Percentiles rank a stretch among this genome's conserved stretches.
Conservation (phyloP, 202 grass and related monocot genomes). For the Zizania palustris region DNA sequence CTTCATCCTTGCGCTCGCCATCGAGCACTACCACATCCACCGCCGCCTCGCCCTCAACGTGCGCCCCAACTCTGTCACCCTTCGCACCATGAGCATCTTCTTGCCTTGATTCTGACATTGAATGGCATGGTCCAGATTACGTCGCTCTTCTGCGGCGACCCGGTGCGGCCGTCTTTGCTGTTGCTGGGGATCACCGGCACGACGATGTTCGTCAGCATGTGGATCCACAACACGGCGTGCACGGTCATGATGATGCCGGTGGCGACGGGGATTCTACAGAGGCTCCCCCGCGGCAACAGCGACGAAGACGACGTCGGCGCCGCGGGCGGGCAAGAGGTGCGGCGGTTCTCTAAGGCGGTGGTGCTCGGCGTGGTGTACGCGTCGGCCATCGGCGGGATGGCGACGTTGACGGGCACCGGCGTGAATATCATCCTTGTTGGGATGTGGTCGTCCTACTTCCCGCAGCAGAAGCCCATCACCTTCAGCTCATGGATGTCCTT, state of each 20-base stretch:
- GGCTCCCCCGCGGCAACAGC: slow-evolving; percentile 39
- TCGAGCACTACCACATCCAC: slow-evolving; percentile 91
- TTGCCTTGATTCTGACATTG: neutral
- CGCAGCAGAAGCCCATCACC: slow-evolving; percentile 66
- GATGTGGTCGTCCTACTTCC: slow-evolving; percentile 83
- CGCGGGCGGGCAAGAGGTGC: slow-evolving; percentile 36
- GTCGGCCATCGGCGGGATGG: slow-evolving; percentile 72
- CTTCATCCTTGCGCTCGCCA: slow-evolving; percentile 88
- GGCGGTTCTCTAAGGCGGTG: slow-evolving; percentile 61
- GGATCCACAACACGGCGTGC: slow-evolving; percentile 96
- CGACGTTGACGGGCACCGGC: slow-evolving; percentile 81
- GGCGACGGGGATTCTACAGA: slow-evolving; percentile 80
- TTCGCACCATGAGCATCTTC: neutral
- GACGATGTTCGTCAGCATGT: slow-evolving; percentile 84
- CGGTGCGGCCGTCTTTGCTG: slow-evolving; percentile 64
- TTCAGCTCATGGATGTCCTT: slow-evolving; percentile 94
- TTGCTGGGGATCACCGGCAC: slow-evolving; percentile 83
- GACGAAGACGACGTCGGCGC: neutral
- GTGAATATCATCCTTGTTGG: slow-evolving; percentile 91
- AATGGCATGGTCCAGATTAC: slow-evolving; percentile 51
- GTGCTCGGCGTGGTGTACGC: slow-evolving; percentile 90
- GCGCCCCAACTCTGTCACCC: neutral
- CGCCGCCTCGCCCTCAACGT: slow-evolving; percentile 82
- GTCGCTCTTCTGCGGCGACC: slow-evolving; percentile 75
- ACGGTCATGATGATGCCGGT: slow-evolving; percentile 94